Evolutionary conservation across 441 rosid genomes (phyloP).

Genomic region (Populus hybrid): DNA sequence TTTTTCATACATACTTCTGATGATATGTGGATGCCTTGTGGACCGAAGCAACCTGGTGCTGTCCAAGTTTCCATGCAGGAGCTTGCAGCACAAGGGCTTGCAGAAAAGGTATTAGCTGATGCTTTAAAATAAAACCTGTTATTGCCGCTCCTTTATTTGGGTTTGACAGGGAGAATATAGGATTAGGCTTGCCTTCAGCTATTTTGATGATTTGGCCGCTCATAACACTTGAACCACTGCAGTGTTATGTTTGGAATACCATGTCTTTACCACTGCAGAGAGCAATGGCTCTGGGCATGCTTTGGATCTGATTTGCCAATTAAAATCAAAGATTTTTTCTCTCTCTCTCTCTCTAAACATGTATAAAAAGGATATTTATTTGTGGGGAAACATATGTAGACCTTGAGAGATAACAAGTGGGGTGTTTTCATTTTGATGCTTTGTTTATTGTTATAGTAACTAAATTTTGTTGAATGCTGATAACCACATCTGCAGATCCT

Average conservation of each 20-base stretch:
- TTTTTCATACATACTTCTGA: slow-evolving; percentile 62
- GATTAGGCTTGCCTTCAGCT: not conserved
- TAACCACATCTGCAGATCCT: slow-evolving; percentile 59
- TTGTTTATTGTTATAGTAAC: not conserved
- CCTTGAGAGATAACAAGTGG: not conserved
- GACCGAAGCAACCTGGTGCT: slow-evolving; percentile 86
- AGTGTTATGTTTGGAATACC: not conserved
- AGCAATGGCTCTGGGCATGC: not conserved
- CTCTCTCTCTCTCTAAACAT: not conserved
- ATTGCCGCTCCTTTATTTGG: not conserved
- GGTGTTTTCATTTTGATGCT: not conserved
- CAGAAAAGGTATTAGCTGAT: slow-evolving; percentile 50
- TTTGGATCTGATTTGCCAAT: not conserved
- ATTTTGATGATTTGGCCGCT: not conserved
- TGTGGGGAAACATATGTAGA: not conserved
- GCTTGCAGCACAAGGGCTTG: slow-evolving; percentile 79
- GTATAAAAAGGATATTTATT: not conserved
- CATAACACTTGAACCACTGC: not conserved
- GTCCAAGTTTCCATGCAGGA: slow-evolving; percentile 91
- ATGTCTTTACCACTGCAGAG: not conserved
- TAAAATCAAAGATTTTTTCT: not conserved
- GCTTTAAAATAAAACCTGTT: not conserved
- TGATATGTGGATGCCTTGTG: slow-evolving; percentile 93
- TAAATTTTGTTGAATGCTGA: slow-evolving; percentile 2
- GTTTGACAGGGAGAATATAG: not conserved